These are phyloP conservation scores for Schizopora paradoxa DNA, from an alignment of 1,284 basidiomycete species.

Conservation along the genomic window DNA sequence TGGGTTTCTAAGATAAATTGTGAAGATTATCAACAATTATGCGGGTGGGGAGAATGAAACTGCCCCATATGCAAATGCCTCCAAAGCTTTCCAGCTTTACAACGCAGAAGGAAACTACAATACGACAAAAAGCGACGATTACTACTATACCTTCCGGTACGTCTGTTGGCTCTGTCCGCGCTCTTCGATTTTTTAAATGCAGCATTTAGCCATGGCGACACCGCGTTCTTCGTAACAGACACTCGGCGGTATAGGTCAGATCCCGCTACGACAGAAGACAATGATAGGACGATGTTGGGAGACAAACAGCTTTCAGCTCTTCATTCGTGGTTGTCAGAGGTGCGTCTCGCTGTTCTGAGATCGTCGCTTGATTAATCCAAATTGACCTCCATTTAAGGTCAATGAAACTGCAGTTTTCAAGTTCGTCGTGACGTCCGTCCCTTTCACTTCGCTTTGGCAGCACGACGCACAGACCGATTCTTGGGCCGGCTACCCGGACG, in stretches of 20 bases:
- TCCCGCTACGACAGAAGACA: constrained; percentile 35
- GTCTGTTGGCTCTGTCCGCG: constrained; percentile 8
- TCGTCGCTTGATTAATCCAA: background rate
- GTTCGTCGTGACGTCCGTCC: constrained; percentile 74
- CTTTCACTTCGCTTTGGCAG: constrained; percentile 75
- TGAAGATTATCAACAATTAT: constrained; percentile 60
- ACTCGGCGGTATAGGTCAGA: constrained; percentile 62
- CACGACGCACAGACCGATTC: constrained; percentile 63
- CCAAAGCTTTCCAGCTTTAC: constrained; percentile 62
- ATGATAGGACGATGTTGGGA: constrained; percentile 66
- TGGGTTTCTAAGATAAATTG: constrained; percentile 10
- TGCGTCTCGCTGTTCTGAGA: constrained; percentile 23
- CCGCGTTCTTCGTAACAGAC: constrained; percentile 78
- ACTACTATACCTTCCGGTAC: constrained; percentile 61
- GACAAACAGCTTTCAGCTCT: constrained; percentile 60
- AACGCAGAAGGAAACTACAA: constrained; percentile 65
- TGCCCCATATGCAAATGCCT: constrained; percentile 53
- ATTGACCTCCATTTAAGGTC: constrained; percentile 35
- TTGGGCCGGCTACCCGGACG: constrained; percentile 66
- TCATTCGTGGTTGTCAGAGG: constrained; percentile 60
- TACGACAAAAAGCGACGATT: constrained; percentile 37
- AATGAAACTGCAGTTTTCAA: constrained; percentile 78
- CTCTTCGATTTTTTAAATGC: background rate
- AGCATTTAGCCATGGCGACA: constrained; percentile 45
- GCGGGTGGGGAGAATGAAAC: constrained; percentile 50